phyloP scores from a whole-genome alignment of 805 yeast species.

The Helenozyma rhizophorensis region DNA sequence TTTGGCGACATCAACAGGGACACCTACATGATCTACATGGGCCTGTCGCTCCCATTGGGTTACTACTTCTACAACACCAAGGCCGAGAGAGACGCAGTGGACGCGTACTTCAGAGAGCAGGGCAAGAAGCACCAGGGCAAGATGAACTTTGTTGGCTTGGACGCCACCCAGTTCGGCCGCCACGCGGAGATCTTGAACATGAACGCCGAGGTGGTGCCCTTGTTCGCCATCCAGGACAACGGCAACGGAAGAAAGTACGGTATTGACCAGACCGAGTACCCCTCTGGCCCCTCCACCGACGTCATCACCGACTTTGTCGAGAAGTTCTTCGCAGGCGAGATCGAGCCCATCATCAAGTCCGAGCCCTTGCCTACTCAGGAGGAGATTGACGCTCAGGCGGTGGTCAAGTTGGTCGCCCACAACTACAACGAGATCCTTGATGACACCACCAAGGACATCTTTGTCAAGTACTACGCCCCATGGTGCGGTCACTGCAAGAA shows the following conservation, averaged over 20 bases:
- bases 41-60: slow-evolving; percentile 71
- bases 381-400: slow-evolving; percentile 46
- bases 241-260: slow-evolving; percentile 71
- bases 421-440: slow-evolving; percentile 68
- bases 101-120: slow-evolving; percentile 49
- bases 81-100: slow-evolving; percentile 59
- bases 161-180: slow-evolving; percentile 72
- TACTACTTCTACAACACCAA: slow-evolving; percentile 77
- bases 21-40: slow-evolving; percentile 72
- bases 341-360: slow-evolving; percentile 73
- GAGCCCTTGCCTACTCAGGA: slow-evolving; percentile 84
- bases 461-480: slow-evolving; percentile 93
- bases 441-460: slow-evolving; percentile 58
- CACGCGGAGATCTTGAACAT: slow-evolving; percentile 86
- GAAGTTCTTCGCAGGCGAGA: slow-evolving; percentile 58
- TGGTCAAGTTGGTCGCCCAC: slow-evolving; percentile 79
- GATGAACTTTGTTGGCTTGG: slow-evolving; percentile 83
- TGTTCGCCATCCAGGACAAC: slow-evolving; percentile 81
- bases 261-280: slow-evolving; percentile 53
- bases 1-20: slow-evolving; percentile 85
- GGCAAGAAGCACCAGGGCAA: slow-evolving; percentile 77
- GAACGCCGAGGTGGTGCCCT: slow-evolving; percentile 76
- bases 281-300: slow-evolving; percentile 42
- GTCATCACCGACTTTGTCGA: slow-evolving; percentile 60
- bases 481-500: slow-evolving; percentile 98